Base-by-base conservation (phyloP, 2,329 filamentous ascomycete species). In the Colletotrichum aenigma region DNA sequence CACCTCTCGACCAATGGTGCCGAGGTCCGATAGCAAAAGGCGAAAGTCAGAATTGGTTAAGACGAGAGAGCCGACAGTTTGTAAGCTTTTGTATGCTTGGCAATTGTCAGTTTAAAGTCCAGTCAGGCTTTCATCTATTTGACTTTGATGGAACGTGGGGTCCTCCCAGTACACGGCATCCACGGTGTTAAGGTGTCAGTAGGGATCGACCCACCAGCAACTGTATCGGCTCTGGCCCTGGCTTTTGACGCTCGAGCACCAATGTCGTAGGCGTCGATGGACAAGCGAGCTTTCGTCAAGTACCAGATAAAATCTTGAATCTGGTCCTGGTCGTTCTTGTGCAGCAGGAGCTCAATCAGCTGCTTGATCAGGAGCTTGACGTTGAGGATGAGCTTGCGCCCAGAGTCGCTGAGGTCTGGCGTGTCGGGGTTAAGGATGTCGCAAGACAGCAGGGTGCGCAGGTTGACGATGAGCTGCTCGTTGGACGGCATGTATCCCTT, bases 241-340 rank as follows among this genome's bases (percentile, higher is more conserved):
- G 91, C 91, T 78, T 89, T 89, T 65, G 88, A 88, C 4, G 92
- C 93, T 65, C 90, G 89, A 52, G 88, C 85, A 3, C 90, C 88
- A 60, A 96, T 86, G 75, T 94, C 90, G 21, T 91, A 88, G 2
- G 92, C 87, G 79, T 96, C 93, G 5, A 96, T 85, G 2, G 90
- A 90, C 7, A 97, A 86, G 38, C 91, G 90, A n/a, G 95, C 93
- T 82, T 94, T 94, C 77, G 92, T 87, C 62, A 98, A 84, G 80
- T 93, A 96, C 96, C 96, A 98, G 52, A 98, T 88, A 78, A 98
- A 94, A 80, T 98, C 95, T 83, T 98, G 96, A 21, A 98, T 91
- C 83, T 98, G 94, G 84, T 98, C 95, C 18, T 91, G 85, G 76
- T 88, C 87, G 83, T 98, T 98, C 87, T 98, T 98, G 84, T 96